Evolutionary conservation across 768 basidiomycete genomes (phyloP), one percentile per base, ranked within the genome.

Genomic region (Dioszegia crocea): DNA sequence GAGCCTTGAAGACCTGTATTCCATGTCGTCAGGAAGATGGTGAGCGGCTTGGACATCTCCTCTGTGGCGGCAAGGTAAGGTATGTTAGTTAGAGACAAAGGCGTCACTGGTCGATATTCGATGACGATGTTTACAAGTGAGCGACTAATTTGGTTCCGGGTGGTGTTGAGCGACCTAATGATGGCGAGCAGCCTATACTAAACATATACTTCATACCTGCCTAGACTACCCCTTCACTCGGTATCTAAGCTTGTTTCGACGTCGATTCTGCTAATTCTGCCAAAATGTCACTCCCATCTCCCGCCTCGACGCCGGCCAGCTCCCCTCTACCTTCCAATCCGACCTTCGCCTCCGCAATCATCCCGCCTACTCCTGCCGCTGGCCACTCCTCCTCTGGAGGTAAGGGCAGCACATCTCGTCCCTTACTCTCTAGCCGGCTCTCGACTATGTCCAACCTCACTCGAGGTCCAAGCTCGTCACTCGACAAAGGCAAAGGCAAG

Each of bases 1-100:
- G 73, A 81, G 5, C 86, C 88, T 76, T 92, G 91, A 6, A 93
- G 80, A 70, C 91, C 91, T 5, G 91, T 91, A 73, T 96, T 96
- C 80, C 92, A 96, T 2, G 89, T 73, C 26, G 75, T 75, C 8
- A 74, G 55, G 55, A 75, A 76, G 54, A 76, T 66, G 36, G 52
- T 71, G 53, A 76, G 73, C 19, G 62, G 46, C 40, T 48, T 59
- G 11, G 51, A 23, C 51, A 53, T 53, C 16, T 53, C 19, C n/a
- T n/a, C n/a, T n/a, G n/a, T n/a, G n/a, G n/a, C n/a, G n/a, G n/a
- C n/a, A n/a, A n/a, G n/a, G n/a, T n/a, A n/a, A 21, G 23, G 47
- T 29, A 48, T 30, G 29, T 30, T 4, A 30, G 47, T 3, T 11
- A 16, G 26, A 48, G 27, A 23, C 14, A 48, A 14, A 31, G 47